Base-by-base conservation (phyloP, 441 rosid species). In the Syzygium malaccense region DNA sequence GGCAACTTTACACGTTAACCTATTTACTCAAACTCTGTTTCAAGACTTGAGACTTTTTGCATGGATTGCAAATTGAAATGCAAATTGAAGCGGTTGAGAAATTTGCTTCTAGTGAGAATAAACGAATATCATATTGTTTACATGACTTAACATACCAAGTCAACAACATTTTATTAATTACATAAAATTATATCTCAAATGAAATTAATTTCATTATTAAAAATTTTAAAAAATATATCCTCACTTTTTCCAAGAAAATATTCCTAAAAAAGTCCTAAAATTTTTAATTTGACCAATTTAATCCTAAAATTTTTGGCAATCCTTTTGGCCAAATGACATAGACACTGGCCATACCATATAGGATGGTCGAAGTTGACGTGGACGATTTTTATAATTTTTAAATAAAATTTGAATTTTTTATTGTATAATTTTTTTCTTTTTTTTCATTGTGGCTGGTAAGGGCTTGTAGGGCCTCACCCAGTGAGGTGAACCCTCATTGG, bases 401-500 rank as follows among this genome's bases (percentile, higher is more conserved):
- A 45, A 45, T 45, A 45, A 45, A 45, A 45, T 45, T 45, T 45
- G 48, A 45, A 45, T 45, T 45, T 45, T 45, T 45, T 1, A 45
- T 45, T 45, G 48, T 45, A 45, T 45, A 45, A 45, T 45, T 45
- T 45, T 45, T 45, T 45, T 45, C 1, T 1, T 7, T 45, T 45
- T 45, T 45, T 45, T 45, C 48, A 45, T 45, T 45, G 48, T 45
- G 48, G 8, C 9, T 7, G 1, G 9, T 45, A 45, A 45, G 48
- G 48, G 48, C 48, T 45, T 45, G 48, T 45, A 45, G 48, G 48
- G 9, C 48, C 48, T 45, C 48, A 45, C 48, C 48, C 9, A 45
- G 10, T 7, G 48, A 45, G 9, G 48, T 2, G 9, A 45, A 45
- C 48, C 48, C 9, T 45, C 0, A 2, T 45, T 2, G 0, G 9